phyloP scores from a whole-genome alignment of 495 filamentous ascomycete genomes.

The Margaritispora aquatica region DNA sequence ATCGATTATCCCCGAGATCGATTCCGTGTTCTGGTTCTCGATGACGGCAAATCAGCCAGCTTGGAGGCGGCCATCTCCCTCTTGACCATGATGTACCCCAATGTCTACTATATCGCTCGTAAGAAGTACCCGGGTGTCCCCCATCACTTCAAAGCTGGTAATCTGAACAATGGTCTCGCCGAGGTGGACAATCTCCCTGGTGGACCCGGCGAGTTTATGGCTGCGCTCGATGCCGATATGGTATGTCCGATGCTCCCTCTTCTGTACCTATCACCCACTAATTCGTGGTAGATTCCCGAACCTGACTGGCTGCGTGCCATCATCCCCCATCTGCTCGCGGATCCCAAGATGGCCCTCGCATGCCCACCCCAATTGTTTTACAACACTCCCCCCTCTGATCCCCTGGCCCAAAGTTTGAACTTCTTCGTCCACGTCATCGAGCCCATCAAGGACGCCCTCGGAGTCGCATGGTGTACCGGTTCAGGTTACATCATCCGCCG shows the following conservation, averaged over 20 bases:
- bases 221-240: constrained; percentile 50
- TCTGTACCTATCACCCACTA: neutral
- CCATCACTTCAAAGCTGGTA: constrained; percentile 50
- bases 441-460: constrained; percentile 41
- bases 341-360: constrained; percentile 40
- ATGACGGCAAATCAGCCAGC: constrained; percentile 38
- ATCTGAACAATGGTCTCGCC: constrained; percentile 43
- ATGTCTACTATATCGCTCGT: constrained; percentile 40
- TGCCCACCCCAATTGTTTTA: constrained; percentile 49
- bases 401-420: constrained; percentile 39
- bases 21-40: constrained; percentile 43
- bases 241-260: neutral
- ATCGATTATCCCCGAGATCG: constrained; percentile 42
- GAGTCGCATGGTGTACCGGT: constrained; percentile 45
- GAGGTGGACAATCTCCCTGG: constrained; percentile 29
- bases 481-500: constrained; percentile 47
- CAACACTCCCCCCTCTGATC: constrained; percentile 42
- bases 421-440: constrained; percentile 42
- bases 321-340: constrained; percentile 39
- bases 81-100: constrained; percentile 21
- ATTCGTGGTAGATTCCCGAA: constrained; percentile 40
- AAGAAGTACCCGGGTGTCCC: constrained; percentile 39
- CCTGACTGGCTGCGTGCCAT: constrained; percentile 42
- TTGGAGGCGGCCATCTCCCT: constrained; percentile 28
- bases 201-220: constrained; percentile 40